These are phyloP conservation scores for Yamadazyma tumulicola DNA, from an alignment of 805 yeast genomes.

Conservation along the genomic window DNA sequence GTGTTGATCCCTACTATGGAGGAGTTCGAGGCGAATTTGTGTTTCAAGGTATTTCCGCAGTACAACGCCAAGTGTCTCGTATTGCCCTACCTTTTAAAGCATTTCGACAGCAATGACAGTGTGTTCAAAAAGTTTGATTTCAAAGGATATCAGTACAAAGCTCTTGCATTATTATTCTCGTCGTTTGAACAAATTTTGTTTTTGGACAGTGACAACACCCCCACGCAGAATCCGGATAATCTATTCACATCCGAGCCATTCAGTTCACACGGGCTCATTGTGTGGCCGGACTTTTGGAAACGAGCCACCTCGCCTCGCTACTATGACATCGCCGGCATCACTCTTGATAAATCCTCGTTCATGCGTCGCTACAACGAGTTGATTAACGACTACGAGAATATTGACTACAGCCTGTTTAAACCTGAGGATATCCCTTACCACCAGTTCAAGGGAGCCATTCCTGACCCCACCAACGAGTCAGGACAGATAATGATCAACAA, in stretches of 20 bases:
- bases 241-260: constrained; percentile 59
- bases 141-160: constrained; percentile 43
- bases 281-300: constrained; percentile 91
- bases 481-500: constrained; percentile 43
- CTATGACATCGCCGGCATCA: constrained; percentile 63
- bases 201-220: constrained; percentile 74
- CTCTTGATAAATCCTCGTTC: constrained; percentile 23
- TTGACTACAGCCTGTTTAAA: constrained; percentile 9
- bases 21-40: constrained; percentile 67
- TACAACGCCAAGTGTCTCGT: constrained; percentile 38
- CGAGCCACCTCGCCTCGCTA: constrained; percentile 73
- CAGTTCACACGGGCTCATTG: constrained; percentile 48
- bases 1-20: constrained; percentile 68
- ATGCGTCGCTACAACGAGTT: constrained; percentile 32
- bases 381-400: constrained; percentile 8
- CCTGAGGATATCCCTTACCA: constrained; percentile 25
- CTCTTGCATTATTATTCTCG: constrained; percentile 36
- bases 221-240: constrained; percentile 60
- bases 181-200: constrained; percentile 68
- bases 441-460: constrained; percentile 28
- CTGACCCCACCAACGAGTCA: constrained; percentile 34
- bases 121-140: constrained; percentile 32
- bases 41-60: constrained; percentile 36
- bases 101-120: constrained; percentile 14
- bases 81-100: constrained; percentile 28